Evolutionary conservation across 495 filamentous ascomycete genomes (phyloP).

Genomic region (Cercophora sp.): DNA sequence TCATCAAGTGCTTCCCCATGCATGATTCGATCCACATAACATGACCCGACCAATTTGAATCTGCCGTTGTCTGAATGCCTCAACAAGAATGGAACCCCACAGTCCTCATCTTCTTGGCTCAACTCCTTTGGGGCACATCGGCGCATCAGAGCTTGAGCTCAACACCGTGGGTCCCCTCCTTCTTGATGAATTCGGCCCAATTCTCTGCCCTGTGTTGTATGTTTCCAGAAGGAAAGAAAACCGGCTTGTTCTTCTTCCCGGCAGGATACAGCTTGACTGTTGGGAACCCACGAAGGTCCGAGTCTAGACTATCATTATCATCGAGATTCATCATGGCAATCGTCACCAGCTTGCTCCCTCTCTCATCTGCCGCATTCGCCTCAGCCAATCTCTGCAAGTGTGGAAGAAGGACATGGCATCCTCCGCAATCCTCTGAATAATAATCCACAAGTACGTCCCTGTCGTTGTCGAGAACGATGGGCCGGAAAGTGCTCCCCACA

Average conservation of each 20-base stretch:
- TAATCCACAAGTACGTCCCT: not conserved
- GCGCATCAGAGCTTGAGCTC: no score
- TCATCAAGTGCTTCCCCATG: no score
- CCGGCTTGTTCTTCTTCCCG: slow-evolving; percentile 1
- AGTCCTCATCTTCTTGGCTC: no score
- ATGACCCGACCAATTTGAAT: no score
- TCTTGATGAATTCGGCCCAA: not conserved
- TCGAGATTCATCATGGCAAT: slow-evolving; percentile 7
- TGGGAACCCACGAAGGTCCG: slow-evolving; percentile 5
- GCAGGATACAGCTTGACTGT: slow-evolving; percentile 4
- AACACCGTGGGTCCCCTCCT: not conserved
- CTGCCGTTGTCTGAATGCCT: no score
- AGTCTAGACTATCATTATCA: not conserved
- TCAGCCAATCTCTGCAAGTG: not conserved
- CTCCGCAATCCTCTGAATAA: not conserved
- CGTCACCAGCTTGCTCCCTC: not conserved
- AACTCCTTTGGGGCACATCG: no score
- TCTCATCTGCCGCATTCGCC: not conserved
- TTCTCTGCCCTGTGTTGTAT: not conserved
- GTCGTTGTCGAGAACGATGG: not conserved
- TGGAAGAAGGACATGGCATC: not conserved
- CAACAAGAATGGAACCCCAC: no score
- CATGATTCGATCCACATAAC: no score
- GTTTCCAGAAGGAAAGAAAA: not conserved
- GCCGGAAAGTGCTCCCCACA: not conserved